phyloP scores from a whole-genome alignment of 2,329 filamentous ascomycete species.

The Colletotrichum sidae region DNA sequence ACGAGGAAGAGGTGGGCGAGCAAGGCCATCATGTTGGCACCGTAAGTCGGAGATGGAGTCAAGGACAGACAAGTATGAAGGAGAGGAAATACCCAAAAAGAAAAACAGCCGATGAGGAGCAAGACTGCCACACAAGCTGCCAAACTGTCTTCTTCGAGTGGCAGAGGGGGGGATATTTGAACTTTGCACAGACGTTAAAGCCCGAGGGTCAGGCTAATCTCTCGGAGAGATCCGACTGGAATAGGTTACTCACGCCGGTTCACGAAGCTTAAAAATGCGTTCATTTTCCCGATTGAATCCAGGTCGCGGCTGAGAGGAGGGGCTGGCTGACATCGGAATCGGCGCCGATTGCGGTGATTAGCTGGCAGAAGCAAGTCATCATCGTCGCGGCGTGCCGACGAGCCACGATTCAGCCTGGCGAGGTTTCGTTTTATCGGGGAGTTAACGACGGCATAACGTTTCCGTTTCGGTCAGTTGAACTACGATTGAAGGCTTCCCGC shows the following conservation, averaged over 20 bases:
- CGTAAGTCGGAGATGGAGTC: background rate
- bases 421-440: too few relatives aligned
- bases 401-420: too few relatives aligned
- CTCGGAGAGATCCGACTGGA: background rate
- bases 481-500: background rate
- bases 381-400: too few relatives aligned
- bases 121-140: background rate
- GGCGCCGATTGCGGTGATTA: too few relatives aligned
- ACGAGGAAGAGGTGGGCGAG: background rate
- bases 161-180: constrained; percentile 22
- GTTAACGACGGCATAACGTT: background rate
- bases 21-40: constrained; percentile 5
- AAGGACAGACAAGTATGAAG: background rate
- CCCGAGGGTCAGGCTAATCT: background rate
- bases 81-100: background rate
- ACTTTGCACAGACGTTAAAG: background rate
- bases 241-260: background rate
- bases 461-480: background rate
- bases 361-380: too few relatives aligned
- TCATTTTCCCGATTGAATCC: too few relatives aligned
- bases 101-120: background rate
- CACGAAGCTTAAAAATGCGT: too few relatives aligned
- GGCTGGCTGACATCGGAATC: too few relatives aligned
- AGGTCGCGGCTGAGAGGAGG: too few relatives aligned
- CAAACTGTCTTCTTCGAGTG: background rate